Evolutionary conservation across 2,329 filamentous ascomycete species (phyloP).

Genomic region (Myriosclerotinia scirpicola): DNA sequence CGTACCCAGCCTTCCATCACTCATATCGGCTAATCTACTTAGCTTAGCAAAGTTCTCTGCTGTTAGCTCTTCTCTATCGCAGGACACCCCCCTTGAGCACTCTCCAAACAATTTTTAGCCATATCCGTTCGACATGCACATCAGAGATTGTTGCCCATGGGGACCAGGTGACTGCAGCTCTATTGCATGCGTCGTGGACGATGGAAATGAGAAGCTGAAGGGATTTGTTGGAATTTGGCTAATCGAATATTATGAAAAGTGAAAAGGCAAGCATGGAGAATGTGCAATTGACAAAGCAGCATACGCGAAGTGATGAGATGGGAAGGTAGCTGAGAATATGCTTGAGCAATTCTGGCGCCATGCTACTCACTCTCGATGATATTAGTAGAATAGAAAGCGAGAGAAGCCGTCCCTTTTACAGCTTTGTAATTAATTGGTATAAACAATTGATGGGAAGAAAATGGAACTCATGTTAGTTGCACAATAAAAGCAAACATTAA

Average conservation of each 20-base stretch:
- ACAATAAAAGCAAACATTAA: background rate
- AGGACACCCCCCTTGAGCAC: slow-evolving; percentile 17
- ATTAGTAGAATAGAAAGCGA: background rate
- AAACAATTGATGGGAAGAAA: background rate
- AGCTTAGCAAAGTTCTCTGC: slow-evolving; percentile 30
- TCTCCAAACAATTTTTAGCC: slow-evolving; percentile 31
- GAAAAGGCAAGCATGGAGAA: slow-evolving; percentile 26
- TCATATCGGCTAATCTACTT: slow-evolving; percentile 32
- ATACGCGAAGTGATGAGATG: slow-evolving; percentile 24
- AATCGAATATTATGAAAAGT: slow-evolving; percentile 28
- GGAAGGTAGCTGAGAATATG: slow-evolving; percentile 29
- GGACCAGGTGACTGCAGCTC: background rate
- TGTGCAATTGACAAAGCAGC: slow-evolving; percentile 28
- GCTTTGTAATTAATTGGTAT: background rate
- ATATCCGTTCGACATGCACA: slow-evolving; percentile 24
- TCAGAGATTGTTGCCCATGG: slow-evolving; percentile 27
- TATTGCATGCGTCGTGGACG: background rate
- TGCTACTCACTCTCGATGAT: slow-evolving; percentile 24
- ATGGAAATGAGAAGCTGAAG: slow-evolving; percentile 13
- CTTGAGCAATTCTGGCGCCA: slow-evolving; percentile 30
- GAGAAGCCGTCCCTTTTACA: slow-evolving; percentile 8
- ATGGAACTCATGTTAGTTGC: background rate
- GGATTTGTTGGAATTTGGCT: slow-evolving; percentile 24
- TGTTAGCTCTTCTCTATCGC: slow-evolving; percentile 21
- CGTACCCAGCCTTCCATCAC: slow-evolving; percentile 28